A percentile compares a stretch with the other conserved stretches of the same genome.
phyloP scores from a whole-genome alignment of 108 stramenopile species.

The Asterionellopsis glacialis region DNA sequence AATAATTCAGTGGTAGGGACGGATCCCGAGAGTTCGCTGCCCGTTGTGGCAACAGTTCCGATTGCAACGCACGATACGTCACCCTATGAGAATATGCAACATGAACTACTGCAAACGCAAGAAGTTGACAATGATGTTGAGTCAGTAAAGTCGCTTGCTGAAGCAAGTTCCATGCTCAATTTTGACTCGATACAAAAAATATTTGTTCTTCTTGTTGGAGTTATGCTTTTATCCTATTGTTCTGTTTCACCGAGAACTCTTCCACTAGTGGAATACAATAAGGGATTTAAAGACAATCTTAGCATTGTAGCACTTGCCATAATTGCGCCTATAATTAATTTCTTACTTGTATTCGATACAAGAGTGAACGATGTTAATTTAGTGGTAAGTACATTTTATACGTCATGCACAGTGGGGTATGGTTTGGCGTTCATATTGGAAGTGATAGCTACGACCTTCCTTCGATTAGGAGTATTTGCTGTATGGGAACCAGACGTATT shows the following conservation, averaged over 20 bases:
- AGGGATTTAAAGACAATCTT: conserved; percentile 62
- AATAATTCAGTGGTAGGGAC: not conserved
- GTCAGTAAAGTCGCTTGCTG: not conserved
- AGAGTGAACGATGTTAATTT: conserved; percentile 51
- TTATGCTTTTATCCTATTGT: conserved; percentile 47
- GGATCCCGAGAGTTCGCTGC: not conserved
- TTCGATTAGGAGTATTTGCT: conserved; percentile 64
- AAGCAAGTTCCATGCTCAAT: conserved; percentile 17
- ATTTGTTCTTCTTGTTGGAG: conserved; percentile 26
- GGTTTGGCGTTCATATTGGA: conserved; percentile 56
- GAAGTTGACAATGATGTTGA: not conserved
- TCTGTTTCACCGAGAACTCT: conserved; percentile 72
- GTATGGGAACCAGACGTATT: conserved; percentile 78
- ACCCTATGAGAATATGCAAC: conserved; percentile 8
- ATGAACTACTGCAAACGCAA: not conserved
- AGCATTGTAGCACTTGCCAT: conserved; percentile 32
- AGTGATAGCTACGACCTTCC: conserved; percentile 58
- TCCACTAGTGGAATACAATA: conserved; percentile 63
- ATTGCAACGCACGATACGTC: not conserved
- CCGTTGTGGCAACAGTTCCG: not conserved
- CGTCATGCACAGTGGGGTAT: conserved; percentile 74
- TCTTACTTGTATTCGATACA: conserved; percentile 41
- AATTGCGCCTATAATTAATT: conserved; percentile 40
- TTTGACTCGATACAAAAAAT: conserved; percentile 71
- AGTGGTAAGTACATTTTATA: conserved; percentile 61